Evolutionary conservation across 208 protist genomes (phyloP).

Genomic region (Leishmania turanica): DNA sequence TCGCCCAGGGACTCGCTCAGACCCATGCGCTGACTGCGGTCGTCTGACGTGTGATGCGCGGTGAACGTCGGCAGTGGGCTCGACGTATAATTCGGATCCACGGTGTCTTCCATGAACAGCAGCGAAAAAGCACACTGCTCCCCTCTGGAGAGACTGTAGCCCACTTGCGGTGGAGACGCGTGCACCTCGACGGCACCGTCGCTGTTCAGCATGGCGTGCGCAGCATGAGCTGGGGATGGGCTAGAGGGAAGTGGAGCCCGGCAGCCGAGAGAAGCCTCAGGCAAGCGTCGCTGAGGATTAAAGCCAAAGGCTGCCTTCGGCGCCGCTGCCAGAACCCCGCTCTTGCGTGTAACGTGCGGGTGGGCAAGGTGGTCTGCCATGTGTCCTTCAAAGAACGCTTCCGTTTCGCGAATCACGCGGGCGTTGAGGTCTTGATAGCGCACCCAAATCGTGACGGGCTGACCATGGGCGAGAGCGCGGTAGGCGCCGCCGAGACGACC

Average conservation of each 20-base stretch:
- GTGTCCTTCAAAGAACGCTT: constrained; percentile 25
- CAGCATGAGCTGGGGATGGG: not conserved
- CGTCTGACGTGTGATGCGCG: not conserved
- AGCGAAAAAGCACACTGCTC: constrained; percentile 44
- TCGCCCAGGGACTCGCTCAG: constrained; percentile 5
- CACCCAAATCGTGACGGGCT: constrained; percentile 44
- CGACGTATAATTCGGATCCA: not conserved
- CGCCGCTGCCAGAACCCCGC: constrained; percentile 4
- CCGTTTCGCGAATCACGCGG: constrained; percentile 36
- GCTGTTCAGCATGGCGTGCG: not conserved
- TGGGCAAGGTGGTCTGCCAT: constrained; percentile 1
- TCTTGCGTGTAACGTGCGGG: constrained; percentile 6
- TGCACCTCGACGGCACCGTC: not conserved
- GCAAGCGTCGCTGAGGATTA: not conserved
- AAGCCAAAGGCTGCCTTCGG: not conserved
- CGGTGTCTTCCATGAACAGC: constrained; percentile 28
- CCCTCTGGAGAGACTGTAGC: constrained; percentile 25
- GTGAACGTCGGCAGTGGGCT: constrained; percentile 6
- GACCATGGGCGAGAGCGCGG: constrained; percentile 32
- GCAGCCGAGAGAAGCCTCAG: not conserved
- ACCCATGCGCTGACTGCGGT: not conserved
- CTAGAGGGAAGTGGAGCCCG: not conserved
- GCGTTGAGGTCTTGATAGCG: constrained; percentile 27
- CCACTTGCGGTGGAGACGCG: not conserved
- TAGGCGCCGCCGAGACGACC: constrained; percentile 55